Evolutionary conservation across 306 rosid species (phyloP).

Genomic region (Glycine tomentella): DNA sequence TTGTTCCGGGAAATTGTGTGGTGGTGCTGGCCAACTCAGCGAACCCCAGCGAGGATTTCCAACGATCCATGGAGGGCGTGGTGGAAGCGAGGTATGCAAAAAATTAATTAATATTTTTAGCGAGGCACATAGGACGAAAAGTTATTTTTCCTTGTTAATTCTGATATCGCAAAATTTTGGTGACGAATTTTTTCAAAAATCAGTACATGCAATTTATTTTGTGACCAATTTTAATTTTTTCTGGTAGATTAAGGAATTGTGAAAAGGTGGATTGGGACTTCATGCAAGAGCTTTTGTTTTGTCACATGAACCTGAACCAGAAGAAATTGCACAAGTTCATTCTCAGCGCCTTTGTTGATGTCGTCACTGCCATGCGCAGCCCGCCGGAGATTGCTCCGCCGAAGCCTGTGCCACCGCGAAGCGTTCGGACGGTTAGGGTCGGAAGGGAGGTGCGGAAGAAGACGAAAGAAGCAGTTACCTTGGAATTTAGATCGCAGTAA

Average conservation of each 20-base stretch:
- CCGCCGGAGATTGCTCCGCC: constrained; percentile 9
- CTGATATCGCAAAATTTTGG: no score
- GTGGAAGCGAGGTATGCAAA: constrained; percentile 52
- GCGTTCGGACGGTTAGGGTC: constrained; percentile 48
- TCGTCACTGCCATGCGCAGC: constrained; percentile 57
- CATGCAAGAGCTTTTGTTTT: constrained; percentile 78
- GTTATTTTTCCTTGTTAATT: no score
- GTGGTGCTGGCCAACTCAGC: constrained; percentile 64
- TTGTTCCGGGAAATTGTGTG: constrained; percentile 59
- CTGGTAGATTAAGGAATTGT: constrained; percentile 24
- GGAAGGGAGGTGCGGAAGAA: constrained; percentile 33
- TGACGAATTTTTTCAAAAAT: no score
- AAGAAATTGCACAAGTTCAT: constrained; percentile 69
- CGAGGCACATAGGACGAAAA: no score
- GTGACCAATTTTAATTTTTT: neutral
- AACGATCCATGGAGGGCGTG: constrained; percentile 67
- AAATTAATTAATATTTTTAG: no score
- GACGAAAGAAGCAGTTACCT: constrained; percentile 15
- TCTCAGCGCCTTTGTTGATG: constrained; percentile 73
- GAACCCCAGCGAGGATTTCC: constrained; percentile 67
- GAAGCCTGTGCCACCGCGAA: constrained; percentile 45
- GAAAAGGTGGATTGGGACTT: constrained; percentile 80
- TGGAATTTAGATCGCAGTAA: constrained; percentile 11
- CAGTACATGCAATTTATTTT: no score
- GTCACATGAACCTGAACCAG: constrained; percentile 68